A percentile compares a stretch with the other conserved stretches of the same genome.
phyloP scores from a whole-genome alignment of 495 filamentous ascomycete species.

The Tuber aestivum region DNA sequence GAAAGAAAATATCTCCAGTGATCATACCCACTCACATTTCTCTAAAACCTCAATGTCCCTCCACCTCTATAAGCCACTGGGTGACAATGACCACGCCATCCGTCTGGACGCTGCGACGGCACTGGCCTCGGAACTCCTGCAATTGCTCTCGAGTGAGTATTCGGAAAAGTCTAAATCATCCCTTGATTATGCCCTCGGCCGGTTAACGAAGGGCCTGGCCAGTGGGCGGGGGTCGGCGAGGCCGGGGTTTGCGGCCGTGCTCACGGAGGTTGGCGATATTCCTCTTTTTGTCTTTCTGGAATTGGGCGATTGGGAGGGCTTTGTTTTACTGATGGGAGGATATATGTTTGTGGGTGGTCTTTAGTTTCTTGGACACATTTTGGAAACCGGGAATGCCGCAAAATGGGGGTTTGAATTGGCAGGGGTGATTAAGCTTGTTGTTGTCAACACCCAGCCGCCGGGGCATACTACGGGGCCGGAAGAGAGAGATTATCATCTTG shows the following conservation, averaged over 20 bases:
- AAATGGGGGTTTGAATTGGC: conserved; percentile 51
- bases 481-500: conserved; percentile 75
- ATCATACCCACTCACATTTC: background rate
- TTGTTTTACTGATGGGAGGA: conserved; percentile 19
- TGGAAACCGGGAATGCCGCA: conserved; percentile 19
- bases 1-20: background rate
- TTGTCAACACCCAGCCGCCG: conserved; percentile 59
- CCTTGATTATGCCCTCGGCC: conserved; percentile 46
- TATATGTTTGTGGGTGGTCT: background rate
- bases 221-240: conserved; percentile 85
- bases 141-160: conserved; percentile 36
- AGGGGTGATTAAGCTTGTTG: conserved; percentile 59
- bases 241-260: conserved; percentile 81
- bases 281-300: conserved; percentile 44
- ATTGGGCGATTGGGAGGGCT: conserved; percentile 41
- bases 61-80: conserved; percentile 42
- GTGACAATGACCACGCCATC: conserved; percentile 44
- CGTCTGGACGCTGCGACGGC: conserved; percentile 46
- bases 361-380: conserved; percentile 37
- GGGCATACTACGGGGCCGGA: conserved; percentile 69
- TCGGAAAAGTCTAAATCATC: conserved; percentile 40
- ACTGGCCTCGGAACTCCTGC: conserved; percentile 44
- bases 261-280: conserved; percentile 73
- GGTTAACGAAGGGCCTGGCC: conserved; percentile 80
- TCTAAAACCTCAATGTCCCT: conserved; percentile 32